phyloP scores from a whole-genome alignment of 106 monocot genomes.

The Platanthera guangdongensis region DNA sequence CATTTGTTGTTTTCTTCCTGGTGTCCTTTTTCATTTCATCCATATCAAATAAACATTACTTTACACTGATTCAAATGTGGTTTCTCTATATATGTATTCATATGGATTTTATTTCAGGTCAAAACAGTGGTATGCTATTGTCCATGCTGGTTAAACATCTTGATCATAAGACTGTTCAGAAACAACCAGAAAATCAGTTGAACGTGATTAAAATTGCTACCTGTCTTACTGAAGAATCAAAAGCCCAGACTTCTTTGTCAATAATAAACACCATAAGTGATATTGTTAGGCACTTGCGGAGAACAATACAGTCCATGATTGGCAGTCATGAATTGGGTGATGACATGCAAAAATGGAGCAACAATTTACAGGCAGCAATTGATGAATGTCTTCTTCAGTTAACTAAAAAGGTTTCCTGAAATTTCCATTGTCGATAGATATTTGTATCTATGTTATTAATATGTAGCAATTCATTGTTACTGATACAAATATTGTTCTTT shows the following conservation, averaged over 20 bases:
- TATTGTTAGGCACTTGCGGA: constrained; percentile 68
- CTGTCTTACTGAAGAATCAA: constrained; percentile 51
- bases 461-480: too few species aligned
- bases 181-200: constrained; percentile 66
- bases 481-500: too few species aligned
- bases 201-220: constrained; percentile 59
- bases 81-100: too few species aligned
- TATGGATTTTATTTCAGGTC: constrained; percentile 30
- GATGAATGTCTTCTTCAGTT: constrained; percentile 73
- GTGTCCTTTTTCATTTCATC: too few species aligned
- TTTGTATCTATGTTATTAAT: too few species aligned
- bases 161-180: constrained; percentile 52
- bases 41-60: too few species aligned
- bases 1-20: neutral
- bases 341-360: constrained; percentile 34
- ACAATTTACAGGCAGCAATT: constrained; percentile 37
- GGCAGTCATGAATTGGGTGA: constrained; percentile 21
- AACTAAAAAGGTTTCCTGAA: constrained; percentile 52
- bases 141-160: constrained; percentile 60
- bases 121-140: constrained; percentile 49
- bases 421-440: neutral
- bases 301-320: constrained; percentile 36
- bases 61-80: too few species aligned
- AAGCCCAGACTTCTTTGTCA: constrained; percentile 44
- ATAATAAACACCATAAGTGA: constrained; percentile 63